These are phyloP conservation scores for Volvox africanus DNA, from an alignment of 139 green algal species.

Conservation along the genomic window DNA sequence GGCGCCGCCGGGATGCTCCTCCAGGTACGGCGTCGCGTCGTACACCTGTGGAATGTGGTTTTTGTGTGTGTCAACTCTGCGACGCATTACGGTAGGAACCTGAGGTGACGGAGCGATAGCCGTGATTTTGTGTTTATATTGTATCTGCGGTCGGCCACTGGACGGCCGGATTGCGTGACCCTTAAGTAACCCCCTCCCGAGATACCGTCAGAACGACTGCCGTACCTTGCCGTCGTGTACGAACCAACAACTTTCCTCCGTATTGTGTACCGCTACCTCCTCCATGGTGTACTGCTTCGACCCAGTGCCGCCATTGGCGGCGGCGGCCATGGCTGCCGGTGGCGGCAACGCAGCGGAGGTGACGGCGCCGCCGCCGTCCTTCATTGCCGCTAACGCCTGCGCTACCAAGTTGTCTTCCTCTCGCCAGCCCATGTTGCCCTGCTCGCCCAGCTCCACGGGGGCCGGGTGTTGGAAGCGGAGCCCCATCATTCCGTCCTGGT, in stretches of 20 bases:
- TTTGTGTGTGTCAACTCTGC: too few species aligned
- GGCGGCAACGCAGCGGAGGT: not conserved
- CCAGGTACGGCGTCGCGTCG: conserved; percentile 93
- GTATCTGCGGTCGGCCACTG: too few species aligned
- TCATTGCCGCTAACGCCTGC: conserved; percentile 50
- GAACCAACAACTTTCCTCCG: conserved; percentile 91
- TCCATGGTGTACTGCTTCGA: conserved; percentile 73
- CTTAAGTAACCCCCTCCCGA: too few species aligned
- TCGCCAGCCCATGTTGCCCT: conserved; percentile 75
- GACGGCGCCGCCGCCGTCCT: conserved; percentile 25
- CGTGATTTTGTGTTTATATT: too few species aligned
- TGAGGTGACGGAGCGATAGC: too few species aligned
- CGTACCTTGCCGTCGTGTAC: conserved; percentile 89
- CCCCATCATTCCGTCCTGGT: conserved; percentile 64
- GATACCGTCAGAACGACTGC: not conserved
- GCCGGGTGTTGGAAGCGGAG: conserved; percentile 90
- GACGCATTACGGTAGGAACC: too few species aligned
- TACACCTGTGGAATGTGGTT: conserved; percentile 78
- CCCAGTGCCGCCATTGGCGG: not conserved
- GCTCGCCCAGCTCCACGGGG: conserved; percentile 69
- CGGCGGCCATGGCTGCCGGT: not conserved
- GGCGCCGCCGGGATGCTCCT: conserved; percentile 91
- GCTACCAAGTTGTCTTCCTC: conserved; percentile 74
- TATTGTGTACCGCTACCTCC: conserved; percentile 84
- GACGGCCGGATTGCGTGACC: too few species aligned